Evolutionary conservation across 169 alveolate genomes (phyloP).

Genomic region (Eimeria mitis): DNA sequence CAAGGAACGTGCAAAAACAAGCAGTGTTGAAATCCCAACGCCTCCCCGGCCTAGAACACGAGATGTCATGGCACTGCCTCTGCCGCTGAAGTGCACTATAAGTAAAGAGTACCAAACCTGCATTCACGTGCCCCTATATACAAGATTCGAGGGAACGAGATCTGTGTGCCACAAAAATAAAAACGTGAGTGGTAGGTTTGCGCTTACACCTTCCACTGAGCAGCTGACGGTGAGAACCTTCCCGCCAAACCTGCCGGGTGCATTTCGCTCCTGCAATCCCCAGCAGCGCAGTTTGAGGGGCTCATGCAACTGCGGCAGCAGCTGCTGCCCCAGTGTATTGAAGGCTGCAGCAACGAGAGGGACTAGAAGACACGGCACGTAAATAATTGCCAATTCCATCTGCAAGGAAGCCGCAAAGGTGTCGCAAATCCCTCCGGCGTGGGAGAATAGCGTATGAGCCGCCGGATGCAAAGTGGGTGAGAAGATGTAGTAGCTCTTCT

Average conservation of each 20-base stretch:
- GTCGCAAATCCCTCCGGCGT: constrained; percentile 81
- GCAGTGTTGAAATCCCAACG: background rate
- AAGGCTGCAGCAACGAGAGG: constrained; percentile 50
- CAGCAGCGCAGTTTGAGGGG: constrained; percentile 73
- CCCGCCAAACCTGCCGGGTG: constrained; percentile 82
- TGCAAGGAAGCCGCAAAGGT: constrained; percentile 79
- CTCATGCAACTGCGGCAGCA: constrained; percentile 70
- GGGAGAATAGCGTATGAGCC: constrained; percentile 75
- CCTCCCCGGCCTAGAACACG: background rate
- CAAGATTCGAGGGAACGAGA: background rate
- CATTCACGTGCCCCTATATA: background rate
- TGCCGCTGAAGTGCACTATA: background rate
- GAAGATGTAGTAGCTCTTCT: constrained; percentile 78
- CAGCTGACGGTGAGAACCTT: constrained; percentile 79
- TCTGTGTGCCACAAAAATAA: background rate
- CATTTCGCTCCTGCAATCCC: constrained; percentile 77
- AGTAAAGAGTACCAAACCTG: background rate
- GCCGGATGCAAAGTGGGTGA: constrained; percentile 74
- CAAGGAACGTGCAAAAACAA: background rate
- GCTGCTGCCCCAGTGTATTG: constrained; percentile 20
- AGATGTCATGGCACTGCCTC: background rate
- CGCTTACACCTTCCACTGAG: constrained; percentile 74
- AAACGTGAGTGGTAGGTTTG: background rate
- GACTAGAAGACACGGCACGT: constrained; percentile 55
- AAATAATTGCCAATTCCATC: constrained; percentile 74